Evolutionary conservation across 2,329 filamentous ascomycete genomes (phyloP).

Genomic region (Simplicillium aogashimaense): DNA sequence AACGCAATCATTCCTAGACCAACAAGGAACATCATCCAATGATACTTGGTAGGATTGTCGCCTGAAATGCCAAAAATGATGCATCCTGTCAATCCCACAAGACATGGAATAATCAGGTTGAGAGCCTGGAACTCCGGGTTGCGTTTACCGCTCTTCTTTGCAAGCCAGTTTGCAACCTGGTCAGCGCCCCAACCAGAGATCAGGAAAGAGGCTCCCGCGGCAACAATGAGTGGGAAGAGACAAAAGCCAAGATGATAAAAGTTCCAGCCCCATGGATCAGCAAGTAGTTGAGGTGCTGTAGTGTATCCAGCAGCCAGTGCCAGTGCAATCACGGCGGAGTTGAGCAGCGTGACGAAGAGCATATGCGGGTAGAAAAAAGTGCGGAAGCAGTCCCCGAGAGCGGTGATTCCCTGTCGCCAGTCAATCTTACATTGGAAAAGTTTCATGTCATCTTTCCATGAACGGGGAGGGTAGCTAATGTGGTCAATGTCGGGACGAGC

Average conservation of each 20-base stretch:
- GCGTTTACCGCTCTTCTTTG: slow-evolving; percentile 16
- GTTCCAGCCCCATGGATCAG: slow-evolving; percentile 17
- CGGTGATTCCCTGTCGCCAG: slow-evolving; percentile 14
- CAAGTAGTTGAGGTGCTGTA: slow-evolving; percentile 13
- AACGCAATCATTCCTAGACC: slow-evolving; percentile 18
- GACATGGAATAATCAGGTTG: slow-evolving; percentile 18
- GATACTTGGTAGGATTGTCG: slow-evolving; percentile 10
- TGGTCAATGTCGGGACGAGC: slow-evolving; percentile 17
- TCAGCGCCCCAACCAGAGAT: slow-evolving; percentile 19
- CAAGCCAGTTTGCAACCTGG: slow-evolving; percentile 15
- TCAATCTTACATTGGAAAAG: slow-evolving; percentile 19
- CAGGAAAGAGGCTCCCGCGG: slow-evolving; percentile 11
- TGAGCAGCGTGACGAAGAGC: slow-evolving; percentile 19
- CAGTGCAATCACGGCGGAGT: slow-evolving; percentile 18
- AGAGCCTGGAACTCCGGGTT: slow-evolving; percentile 22
- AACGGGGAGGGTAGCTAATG: slow-evolving; percentile 14
- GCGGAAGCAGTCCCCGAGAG: slow-evolving; percentile 15
- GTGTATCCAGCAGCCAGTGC: slow-evolving; percentile 13
- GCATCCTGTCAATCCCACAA: slow-evolving; percentile 15
- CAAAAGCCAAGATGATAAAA: slow-evolving; percentile 18
- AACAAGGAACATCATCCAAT: slow-evolving; percentile 16
- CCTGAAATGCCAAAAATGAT: slow-evolving; percentile 21
- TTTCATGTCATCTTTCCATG: slow-evolving; percentile 19
- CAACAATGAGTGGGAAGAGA: slow-evolving; percentile 13
- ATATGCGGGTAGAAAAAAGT: slow-evolving; percentile 22